Evolutionary conservation across 73 alveolate species (phyloP).

Genomic region (Paramecium octaurelia): DNA sequence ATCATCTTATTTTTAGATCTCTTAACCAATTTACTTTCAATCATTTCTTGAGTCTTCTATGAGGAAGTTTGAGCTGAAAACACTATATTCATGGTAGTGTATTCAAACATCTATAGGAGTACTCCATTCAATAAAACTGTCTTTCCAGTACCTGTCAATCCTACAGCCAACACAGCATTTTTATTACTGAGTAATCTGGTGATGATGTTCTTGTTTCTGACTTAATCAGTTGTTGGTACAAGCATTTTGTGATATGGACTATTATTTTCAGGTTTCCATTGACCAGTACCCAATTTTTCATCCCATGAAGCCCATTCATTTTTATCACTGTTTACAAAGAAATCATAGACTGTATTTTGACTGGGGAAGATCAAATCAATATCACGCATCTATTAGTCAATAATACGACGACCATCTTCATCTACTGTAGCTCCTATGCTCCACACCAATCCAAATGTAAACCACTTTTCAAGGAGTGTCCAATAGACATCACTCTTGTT

Average conservation of each 20-base stretch:
- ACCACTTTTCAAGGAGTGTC: slow-evolving; percentile 82
- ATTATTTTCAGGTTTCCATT: slow-evolving; percentile 87
- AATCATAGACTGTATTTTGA: slow-evolving; percentile 89
- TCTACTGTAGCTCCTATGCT: slow-evolving; percentile 95
- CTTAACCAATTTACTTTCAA: slow-evolving; percentile 97
- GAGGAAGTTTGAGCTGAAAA: slow-evolving; percentile 94
- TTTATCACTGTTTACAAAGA: slow-evolving; percentile 92
- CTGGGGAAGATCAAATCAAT: slow-evolving; percentile 88
- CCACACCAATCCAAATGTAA: slow-evolving; percentile 91
- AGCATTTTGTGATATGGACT: slow-evolving; percentile 89
- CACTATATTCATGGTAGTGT: slow-evolving; percentile 89
- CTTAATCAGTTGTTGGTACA: slow-evolving; percentile 95
- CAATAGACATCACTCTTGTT: slow-evolving; percentile 55
- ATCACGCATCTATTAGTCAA: slow-evolving; percentile 85
- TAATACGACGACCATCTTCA: slow-evolving; percentile 77
- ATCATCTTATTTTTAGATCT: slow-evolving; percentile 96
- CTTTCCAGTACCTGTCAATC: slow-evolving; percentile 99
- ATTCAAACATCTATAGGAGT: slow-evolving; percentile 42
- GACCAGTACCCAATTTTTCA: slow-evolving; percentile 88
- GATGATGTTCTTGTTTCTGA: slow-evolving; percentile 80
- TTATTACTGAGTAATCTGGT: slow-evolving; percentile 29
- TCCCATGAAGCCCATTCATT: slow-evolving; percentile 99
- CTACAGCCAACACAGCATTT: slow-evolving; percentile 84
- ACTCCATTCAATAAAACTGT: slow-evolving; percentile 88
- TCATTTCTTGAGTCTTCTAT: slow-evolving; percentile 90